Conservation (phyloP, 768 basidiomycete genomes). For the Saitozyma podzolica region DNA sequence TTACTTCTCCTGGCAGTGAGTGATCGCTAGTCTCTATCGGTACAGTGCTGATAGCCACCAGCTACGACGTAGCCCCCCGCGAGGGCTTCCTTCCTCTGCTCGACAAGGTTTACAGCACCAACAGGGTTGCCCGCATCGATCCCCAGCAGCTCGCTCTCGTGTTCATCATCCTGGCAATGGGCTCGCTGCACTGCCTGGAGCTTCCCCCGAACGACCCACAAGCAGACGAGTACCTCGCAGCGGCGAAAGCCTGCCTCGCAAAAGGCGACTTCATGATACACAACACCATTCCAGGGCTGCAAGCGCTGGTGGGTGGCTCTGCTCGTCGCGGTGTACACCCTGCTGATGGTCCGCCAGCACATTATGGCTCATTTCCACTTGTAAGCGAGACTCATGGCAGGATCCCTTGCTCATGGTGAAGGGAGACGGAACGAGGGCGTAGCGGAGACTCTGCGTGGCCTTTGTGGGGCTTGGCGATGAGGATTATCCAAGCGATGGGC, state of each 20-base stretch:
- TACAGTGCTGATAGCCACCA: neutral
- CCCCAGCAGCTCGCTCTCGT: constrained; percentile 17
- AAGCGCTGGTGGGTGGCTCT: constrained; percentile 13
- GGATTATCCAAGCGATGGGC: constrained; percentile 27
- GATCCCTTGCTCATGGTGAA: neutral
- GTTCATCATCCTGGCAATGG: constrained; percentile 26
- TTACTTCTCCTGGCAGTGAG: constrained; percentile 34
- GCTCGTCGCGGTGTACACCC: neutral
- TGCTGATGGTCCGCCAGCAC: neutral
- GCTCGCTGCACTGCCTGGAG: constrained; percentile 23
- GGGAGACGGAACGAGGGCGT: constrained; percentile 30
- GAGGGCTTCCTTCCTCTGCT: too few species aligned
- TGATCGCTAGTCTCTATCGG: neutral
- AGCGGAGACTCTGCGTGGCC: constrained; percentile 37
- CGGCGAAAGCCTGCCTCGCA: constrained; percentile 15
- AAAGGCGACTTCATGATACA: constrained; percentile 22
- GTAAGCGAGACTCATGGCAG: constrained; percentile 4
- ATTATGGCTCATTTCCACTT: constrained; percentile 27
- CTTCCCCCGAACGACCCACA: constrained; percentile 12
- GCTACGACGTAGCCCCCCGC: constrained; percentile 23
- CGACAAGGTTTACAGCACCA: too few species aligned
- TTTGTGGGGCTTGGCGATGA: constrained; percentile 30
- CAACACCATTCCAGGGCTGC: constrained; percentile 21
- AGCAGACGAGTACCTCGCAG: constrained; percentile 10
- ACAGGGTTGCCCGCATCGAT: neutral